Conservation (phyloP, 371 early-diverging fungal species). For the Syncephalastrum contaminatum region DNA sequence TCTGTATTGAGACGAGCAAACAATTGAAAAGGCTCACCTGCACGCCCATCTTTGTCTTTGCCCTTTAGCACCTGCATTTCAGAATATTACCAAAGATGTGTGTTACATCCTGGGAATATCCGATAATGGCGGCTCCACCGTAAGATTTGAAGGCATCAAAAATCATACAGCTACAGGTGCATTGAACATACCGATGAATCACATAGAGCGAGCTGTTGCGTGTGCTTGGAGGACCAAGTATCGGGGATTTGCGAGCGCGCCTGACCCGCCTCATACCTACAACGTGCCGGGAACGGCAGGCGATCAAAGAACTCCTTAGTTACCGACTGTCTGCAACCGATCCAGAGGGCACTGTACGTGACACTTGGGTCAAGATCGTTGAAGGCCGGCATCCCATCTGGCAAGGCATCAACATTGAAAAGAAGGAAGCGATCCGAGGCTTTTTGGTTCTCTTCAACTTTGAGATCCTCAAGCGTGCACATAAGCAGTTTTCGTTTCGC, state of each 20-base stretch:
- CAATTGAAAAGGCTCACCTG: too few relatives aligned
- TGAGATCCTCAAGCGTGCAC: conserved; percentile 62
- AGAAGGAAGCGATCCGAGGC: conserved; percentile 69
- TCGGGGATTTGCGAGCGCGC: conserved; percentile 67
- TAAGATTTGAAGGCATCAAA: neutral
- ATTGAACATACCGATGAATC: neutral
- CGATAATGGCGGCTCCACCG: conserved; percentile 59
- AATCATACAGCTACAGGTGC: neutral
- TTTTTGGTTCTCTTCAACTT: conserved; percentile 68
- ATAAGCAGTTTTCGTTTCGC: conserved; percentile 69
- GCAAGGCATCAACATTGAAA: conserved; percentile 29
- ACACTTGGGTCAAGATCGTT: conserved; percentile 64
- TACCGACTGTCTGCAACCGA: conserved; percentile 60
- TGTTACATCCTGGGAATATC: conserved; percentile 61
- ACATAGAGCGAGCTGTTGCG: conserved; percentile 57
- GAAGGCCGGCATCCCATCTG: conserved; percentile 62
- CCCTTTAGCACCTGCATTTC: conserved; percentile 26
- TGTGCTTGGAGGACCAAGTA: conserved; percentile 66
- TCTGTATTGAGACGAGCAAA: too few relatives aligned
- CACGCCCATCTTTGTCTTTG: neutral
- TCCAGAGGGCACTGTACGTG: conserved; percentile 42
- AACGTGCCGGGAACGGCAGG: conserved; percentile 23
- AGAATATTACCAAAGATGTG: conserved; percentile 54
- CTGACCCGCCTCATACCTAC: conserved; percentile 50
- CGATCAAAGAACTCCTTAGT: conserved; percentile 62